Percentiles rank a stretch among this genome's conserved stretches.
These are phyloP conservation scores for Plasmodium ovale DNA, from an alignment of 169 alveolate genomes.

Conservation along the genomic window DNA sequence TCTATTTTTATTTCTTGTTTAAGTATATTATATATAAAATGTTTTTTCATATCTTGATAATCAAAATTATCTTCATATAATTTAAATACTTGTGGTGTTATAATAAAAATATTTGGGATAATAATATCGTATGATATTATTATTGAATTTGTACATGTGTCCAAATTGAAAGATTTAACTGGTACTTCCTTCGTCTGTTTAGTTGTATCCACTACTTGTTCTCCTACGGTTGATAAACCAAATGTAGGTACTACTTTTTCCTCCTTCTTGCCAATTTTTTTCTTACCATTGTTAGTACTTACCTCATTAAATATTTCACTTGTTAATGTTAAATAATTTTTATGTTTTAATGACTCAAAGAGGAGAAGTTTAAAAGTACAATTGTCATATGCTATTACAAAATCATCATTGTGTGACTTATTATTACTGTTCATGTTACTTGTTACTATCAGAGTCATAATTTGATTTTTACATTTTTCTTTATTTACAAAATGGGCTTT, in stretches of 20 bases:
- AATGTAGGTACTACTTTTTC: neutral
- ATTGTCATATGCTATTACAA: conserved; percentile 62
- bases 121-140: conserved; percentile 35
- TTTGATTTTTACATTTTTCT: conserved; percentile 72
- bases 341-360: conserved; percentile 47
- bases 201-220: neutral
- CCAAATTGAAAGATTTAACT: neutral
- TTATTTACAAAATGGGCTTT: conserved; percentile 71
- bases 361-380: conserved; percentile 51
- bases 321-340: conserved; percentile 46
- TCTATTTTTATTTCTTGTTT: conserved; percentile 75
- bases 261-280: neutral
- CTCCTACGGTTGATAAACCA: neutral
- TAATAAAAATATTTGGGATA: conserved; percentile 65
- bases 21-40: conserved; percentile 64
- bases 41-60: conserved; percentile 59
- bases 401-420: conserved; percentile 54
- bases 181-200: no score
- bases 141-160: conserved; percentile 28
- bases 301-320: conserved; percentile 42
- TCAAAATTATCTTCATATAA: conserved; percentile 73
- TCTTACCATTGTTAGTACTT: conserved; percentile 8
- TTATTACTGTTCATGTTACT: conserved; percentile 18
- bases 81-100: conserved; percentile 70
- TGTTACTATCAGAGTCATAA: conserved; percentile 61